phyloP scores from a whole-genome alignment of 345 rosid genomes.

The Isatis tinctoria region DNA sequence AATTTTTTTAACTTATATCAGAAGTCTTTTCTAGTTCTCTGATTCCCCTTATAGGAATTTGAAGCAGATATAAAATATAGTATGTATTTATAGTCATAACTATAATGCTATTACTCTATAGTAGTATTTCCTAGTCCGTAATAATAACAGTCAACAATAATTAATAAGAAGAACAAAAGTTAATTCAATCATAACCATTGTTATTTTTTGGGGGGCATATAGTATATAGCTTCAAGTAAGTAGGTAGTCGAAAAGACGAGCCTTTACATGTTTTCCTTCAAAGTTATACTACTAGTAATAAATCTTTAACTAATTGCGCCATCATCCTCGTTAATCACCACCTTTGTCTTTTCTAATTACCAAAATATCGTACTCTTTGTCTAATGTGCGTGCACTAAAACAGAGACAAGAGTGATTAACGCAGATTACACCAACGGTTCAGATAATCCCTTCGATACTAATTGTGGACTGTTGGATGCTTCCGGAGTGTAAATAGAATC shows the following conservation, averaged over 20 bases:
- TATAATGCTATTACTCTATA: too few species aligned
- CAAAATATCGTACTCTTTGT: not conserved
- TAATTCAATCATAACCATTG: too few species aligned
- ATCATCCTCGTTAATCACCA: slow-evolving; percentile 26
- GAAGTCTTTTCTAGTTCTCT: not conserved
- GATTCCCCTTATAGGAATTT: not conserved
- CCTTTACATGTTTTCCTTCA: not conserved
- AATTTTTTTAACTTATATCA: not conserved
- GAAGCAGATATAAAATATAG: too few species aligned
- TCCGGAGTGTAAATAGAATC: not conserved
- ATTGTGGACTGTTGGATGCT: not conserved
- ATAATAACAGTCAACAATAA: not conserved
- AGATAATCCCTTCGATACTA: not conserved
- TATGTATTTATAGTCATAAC: too few species aligned
- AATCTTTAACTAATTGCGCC: slow-evolving; percentile 18
- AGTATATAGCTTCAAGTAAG: too few species aligned
- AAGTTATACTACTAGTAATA: not conserved
- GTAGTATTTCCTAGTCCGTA: not conserved
- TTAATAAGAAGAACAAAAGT: not conserved
- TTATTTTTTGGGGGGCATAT: too few species aligned
- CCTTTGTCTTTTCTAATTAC: slow-evolving; percentile 8
- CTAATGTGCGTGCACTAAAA: slow-evolving; percentile 22
- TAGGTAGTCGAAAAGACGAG: slow-evolving; percentile 8
- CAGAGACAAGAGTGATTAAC: not conserved
- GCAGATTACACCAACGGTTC: not conserved